These are phyloP conservation scores for Rhynchospora breviuscula DNA, from an alignment of 176 grass and related monocot species.

Conservation along the genomic window DNA sequence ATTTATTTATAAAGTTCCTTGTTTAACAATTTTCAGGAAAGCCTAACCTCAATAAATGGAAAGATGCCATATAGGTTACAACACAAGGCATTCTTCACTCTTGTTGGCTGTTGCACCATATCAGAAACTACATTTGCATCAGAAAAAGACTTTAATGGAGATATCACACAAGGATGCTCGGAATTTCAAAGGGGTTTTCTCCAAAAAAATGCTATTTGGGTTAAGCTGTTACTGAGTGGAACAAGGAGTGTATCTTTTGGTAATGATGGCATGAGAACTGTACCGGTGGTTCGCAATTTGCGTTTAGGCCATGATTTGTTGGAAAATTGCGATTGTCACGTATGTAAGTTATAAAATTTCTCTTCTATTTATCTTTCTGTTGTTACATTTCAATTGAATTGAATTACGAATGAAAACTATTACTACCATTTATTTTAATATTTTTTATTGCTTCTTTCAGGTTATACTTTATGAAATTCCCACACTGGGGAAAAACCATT, in stretches of 20 bases:
- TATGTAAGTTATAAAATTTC: slow-evolving; percentile 68
- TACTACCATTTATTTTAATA: neutral
- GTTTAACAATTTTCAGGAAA: slow-evolving; percentile 41
- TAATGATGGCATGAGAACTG: neutral
- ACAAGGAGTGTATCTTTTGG: slow-evolving; percentile 12
- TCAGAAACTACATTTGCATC: neutral
- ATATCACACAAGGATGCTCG: slow-evolving; percentile 34
- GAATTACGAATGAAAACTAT: neutral
- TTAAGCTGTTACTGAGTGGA: slow-evolving; percentile 34
- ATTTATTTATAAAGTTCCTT: neutral
- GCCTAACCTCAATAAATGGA: slow-evolving; percentile 46
- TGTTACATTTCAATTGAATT: neutral
- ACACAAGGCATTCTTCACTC: slow-evolving; percentile 41
- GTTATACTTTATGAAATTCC: slow-evolving; percentile 77
- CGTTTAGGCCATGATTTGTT: slow-evolving; percentile 39
- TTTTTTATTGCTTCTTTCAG: slow-evolving; percentile 44
- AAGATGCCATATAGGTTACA: slow-evolving; percentile 52
- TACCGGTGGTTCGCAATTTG: slow-evolving; percentile 53
- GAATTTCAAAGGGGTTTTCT: slow-evolving; percentile 45
- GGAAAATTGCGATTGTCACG: slow-evolving; percentile 59
- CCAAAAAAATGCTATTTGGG: slow-evolving; percentile 53
- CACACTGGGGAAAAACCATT: slow-evolving; percentile 63
- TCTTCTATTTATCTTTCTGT: neutral
- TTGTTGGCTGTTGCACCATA: slow-evolving; percentile 49
- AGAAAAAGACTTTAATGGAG: slow-evolving; percentile 8